Evolutionary conservation across 2,329 filamentous ascomycete genomes (phyloP), one percentile per base, ranked within the genome.

Genomic region (Botryotinia narcissicola): DNA sequence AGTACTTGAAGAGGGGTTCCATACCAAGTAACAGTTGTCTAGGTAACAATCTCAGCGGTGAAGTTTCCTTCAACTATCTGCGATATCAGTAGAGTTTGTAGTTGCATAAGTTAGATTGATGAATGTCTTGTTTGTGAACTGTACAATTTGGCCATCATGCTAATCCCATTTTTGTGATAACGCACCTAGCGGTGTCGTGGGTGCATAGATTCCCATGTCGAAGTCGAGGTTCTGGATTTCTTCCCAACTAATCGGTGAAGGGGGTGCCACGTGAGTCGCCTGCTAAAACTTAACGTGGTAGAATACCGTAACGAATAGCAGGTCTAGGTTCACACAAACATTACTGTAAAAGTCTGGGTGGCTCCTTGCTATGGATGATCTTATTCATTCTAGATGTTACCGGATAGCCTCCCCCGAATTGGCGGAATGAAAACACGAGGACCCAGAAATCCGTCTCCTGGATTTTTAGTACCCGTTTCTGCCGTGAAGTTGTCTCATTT

Each of bases 31-130:
- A 61, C 62, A 40, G 71, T 69, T 68, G 71, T 61, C 71, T 32
- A 35, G 71, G 40, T 72, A 72, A 72, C 71, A 72, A 72, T 69
- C 71, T 72, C 63, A 69, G 71, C 71, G 71, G 71, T 72, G 71
- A 72, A 40, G 71, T 72, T n/a, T 69, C 63, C 40, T 51, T 48
- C 37, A 71, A 64, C 59, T 35, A 59, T 35, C 71, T 72, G n/a
- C 51, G 14, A n/a, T 32, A 68, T 60, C 71, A 42, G 71, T 72
- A 63, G 71, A 72, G 71, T 68, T 59, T 60, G 70, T 61, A 46
- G 61, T 64, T 64, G 71, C 71, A 72, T 68, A 68, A 59, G 70
- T 67, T 60, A 72, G 44, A 71, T 71, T 68, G 71, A 18, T 68
- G 71, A 18, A 57, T 72, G 62, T 72, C 67, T 60, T 25, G 18